These are phyloP conservation scores for Mychonastes homosphaera DNA, from an alignment of 139 green algal genomes.

Conservation along the genomic window DNA sequence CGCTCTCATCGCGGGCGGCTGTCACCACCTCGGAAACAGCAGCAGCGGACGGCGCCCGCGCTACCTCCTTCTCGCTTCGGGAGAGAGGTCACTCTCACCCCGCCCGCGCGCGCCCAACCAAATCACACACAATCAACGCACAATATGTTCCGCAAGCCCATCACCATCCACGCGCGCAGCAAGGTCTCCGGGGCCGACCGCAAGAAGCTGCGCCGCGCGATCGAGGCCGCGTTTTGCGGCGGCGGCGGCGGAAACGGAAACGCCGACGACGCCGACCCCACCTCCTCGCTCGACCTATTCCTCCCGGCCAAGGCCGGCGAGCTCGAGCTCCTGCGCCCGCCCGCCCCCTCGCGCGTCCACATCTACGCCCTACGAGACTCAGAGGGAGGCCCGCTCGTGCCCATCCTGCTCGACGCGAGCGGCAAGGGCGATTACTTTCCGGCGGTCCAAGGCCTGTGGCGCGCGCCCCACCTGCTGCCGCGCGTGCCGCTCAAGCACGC, in stretches of 20 bases:
- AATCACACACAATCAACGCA: no score
- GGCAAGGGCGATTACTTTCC: constrained; percentile 45
- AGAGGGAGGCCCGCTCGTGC: constrained; percentile 2
- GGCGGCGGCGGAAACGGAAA: no score
- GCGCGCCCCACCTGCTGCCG: constrained; percentile 29
- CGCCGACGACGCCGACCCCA: background rate
- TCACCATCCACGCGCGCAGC: constrained; percentile 10
- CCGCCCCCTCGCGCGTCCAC: constrained; percentile 23
- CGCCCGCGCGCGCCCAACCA: no score
- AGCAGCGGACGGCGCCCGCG: no score
- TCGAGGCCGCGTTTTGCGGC: constrained; percentile 1
- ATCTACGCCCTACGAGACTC: constrained; percentile 27
- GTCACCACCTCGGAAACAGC: no score
- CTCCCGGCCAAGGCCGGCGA: constrained; percentile 47
- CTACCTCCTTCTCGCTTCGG: no score
- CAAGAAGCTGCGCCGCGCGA: constrained; percentile 45
- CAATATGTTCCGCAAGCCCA: constrained; percentile 18
- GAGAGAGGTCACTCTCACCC: no score
- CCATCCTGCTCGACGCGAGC: constrained; percentile 32
- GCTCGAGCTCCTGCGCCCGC: constrained; percentile 36
- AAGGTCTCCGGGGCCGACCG: constrained; percentile 40
- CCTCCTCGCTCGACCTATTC: constrained; percentile 22
- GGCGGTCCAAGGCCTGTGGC: constrained; percentile 47
- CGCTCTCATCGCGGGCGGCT: no score
- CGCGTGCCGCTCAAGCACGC: constrained; percentile 45